Base-by-base conservation (phyloP, 371 early-diverging fungal genomes). In the Lichtheimia hyalospora region DNA sequence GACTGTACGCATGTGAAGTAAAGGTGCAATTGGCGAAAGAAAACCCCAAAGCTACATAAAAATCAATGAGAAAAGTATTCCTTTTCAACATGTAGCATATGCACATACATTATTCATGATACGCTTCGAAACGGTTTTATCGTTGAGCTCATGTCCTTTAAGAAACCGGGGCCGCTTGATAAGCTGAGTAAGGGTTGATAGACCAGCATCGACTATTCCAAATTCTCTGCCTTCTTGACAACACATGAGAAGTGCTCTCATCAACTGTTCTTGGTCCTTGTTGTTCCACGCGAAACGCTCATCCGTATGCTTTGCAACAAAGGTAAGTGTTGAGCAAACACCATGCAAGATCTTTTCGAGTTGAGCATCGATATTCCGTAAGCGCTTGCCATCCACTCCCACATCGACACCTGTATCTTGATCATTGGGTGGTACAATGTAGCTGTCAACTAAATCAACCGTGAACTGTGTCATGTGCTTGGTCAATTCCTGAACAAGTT, bases 1-100 rank as follows among this genome's bases (percentile, higher is more conserved):
- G 0, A 85, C 84, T 0, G 83, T 83, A 1, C 89, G 82, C 46
- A 82, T 68, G 57, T 93, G 92, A 40, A 83, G 63, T 6, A 81
- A 58, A 27, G 73, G 68, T 18, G 67, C 56, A 0, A 64, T 65
- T 2, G 85, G 75, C 1, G 70, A 55, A 34, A 87, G 60, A 42
- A 76, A 77, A 5, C 54, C 55, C 87, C 87, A 87, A 13, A 81
- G 48, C 58, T 70, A 50, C 15, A 18, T 12, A n/a, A 28, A 34
- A 50, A 23, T 7, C 10, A 43, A 15, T 14, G 21, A n/a, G 49
- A 24, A 40, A 34, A 14, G n/a, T 50, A 3, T 2, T 2, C 2
- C 8, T 34, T 34, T 10, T 34, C 10, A 34, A 8, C 34, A 34
- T 8, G 7, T 3, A 3, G 27, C 27, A 34, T 10, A 34, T 34